phyloP scores from a whole-genome alignment of 495 filamentous ascomycete genomes.

The Chaetomidium leptoderma region DNA sequence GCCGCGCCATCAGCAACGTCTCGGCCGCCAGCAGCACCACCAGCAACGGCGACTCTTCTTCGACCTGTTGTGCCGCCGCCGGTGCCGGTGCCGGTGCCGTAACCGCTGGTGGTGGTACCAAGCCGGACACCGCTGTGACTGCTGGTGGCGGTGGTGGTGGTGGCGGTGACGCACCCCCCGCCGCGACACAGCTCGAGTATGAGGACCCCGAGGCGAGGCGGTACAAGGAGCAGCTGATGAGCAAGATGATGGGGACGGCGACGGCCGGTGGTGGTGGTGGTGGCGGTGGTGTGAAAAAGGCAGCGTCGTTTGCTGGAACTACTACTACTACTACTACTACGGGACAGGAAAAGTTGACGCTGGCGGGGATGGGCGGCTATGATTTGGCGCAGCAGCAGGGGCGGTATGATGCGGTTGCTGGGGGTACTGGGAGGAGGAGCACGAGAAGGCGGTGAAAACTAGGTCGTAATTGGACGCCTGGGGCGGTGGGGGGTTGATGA shows the following conservation, averaged over 20 bases:
- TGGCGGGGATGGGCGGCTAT: constrained; percentile 26
- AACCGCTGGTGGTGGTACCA: not conserved
- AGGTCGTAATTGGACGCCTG: not conserved
- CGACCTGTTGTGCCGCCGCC: not conserved
- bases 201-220: constrained; percentile 40
- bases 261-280: too few relatives aligned
- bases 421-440: constrained; percentile 8
- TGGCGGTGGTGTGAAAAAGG: too few relatives aligned
- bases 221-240: constrained; percentile 21
- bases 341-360: constrained; percentile 27
- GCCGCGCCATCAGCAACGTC: constrained; percentile 49
- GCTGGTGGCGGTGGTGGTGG: not conserved
- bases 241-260: constrained; percentile 19
- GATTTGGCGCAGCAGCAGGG: not conserved
- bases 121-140: constrained; percentile 33
- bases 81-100: not conserved
- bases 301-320: not conserved
- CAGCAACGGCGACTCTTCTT: constrained; percentile 12
- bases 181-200: constrained; percentile 45
- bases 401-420: not conserved
- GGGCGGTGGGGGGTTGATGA: too few relatives aligned
- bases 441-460: constrained; percentile 8
- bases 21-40: constrained; percentile 36
- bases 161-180: constrained; percentile 26
- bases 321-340: too few relatives aligned